These are phyloP conservation scores for Willaertia magna DNA, from an alignment of 208 protist species.

Conservation along the genomic window DNA sequence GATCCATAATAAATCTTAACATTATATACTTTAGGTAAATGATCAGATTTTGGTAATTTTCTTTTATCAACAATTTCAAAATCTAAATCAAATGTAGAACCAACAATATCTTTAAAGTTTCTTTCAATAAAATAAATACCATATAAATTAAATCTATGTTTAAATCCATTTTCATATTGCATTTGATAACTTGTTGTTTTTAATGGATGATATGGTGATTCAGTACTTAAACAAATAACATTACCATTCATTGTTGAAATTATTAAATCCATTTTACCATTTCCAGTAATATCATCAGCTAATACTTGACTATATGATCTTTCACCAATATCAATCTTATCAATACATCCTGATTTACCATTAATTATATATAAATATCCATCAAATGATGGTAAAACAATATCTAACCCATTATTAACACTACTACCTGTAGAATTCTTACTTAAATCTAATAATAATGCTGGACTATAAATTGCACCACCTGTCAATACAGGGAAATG, in stretches of 20 bases:
- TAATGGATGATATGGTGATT: constrained; percentile 43
- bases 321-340: constrained; percentile 72
- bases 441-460: background rate
- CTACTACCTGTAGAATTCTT: background rate
- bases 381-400: constrained; percentile 65
- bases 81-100: background rate
- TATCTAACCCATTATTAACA: constrained; percentile 28
- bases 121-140: background rate
- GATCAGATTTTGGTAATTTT: background rate
- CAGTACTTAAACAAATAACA: constrained; percentile 64
- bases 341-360: constrained; percentile 51
- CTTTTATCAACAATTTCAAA: constrained; percentile 4
- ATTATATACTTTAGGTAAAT: background rate
- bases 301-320: constrained; percentile 53
- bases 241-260: constrained; percentile 64
- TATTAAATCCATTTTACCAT: constrained; percentile 68
- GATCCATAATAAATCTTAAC: background rate
- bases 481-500: constrained; percentile 45
- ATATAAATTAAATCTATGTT: background rate
- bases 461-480: background rate
- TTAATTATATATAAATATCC: constrained; percentile 68
- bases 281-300: constrained; percentile 66
- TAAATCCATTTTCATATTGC: background rate
- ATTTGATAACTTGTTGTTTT: background rate
- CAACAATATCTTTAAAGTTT: background rate